Base-by-base conservation (phyloP, 441 rosid species). In the Gossypium armourianum region DNA sequence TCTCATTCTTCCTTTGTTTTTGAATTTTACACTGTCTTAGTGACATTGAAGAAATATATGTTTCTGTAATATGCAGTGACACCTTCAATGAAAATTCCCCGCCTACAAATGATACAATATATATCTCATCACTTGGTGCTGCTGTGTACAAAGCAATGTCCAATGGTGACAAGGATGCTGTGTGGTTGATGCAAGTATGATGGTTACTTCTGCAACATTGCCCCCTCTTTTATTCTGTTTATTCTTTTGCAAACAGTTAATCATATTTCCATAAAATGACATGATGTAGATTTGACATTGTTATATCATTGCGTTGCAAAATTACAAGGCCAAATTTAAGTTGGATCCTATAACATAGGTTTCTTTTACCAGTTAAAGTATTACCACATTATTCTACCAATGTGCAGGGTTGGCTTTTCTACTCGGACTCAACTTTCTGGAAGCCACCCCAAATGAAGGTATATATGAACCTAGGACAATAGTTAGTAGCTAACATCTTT, bases 161-260 rank as follows among this genome's bases (percentile, higher is more conserved):
- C 5, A 80, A 77, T 81, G 99, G 89, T 59, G 90, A 94, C 79
- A 80, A 88, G 70, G 83, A 90, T 80, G 94, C 99, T 75, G 91
- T 94, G 67, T 94, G 99, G 99, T 78, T 94, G 78, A 94, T 94
- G 99, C 99, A 94, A 80, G 99, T 94, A 86, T 71, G 87, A 59
- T 52, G 63, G 49, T 68, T 63, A 26, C 5, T 66, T 19, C 20
- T 56, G 23, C 67, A 24, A 26, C 15, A 20, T 58, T 43, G 13
- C 7, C 40, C 69, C 72, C 60, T 28, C 60, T 69, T 13, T 55
- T 56, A 59, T 60, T 43, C 49, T 74, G 40, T 67, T 67, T 58
- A 6, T 60, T 40, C 40, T 23, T 72, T 26, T 36, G 43, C 17
- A 40, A 36, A 57, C 10, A 13, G n/a, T n/a, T 23, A 23, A 2